A percentile compares a stretch with the other conserved stretches of the same genome.
phyloP scores from a whole-genome alignment of 176 grass and related monocot species.

The Aechmea fasciata region DNA sequence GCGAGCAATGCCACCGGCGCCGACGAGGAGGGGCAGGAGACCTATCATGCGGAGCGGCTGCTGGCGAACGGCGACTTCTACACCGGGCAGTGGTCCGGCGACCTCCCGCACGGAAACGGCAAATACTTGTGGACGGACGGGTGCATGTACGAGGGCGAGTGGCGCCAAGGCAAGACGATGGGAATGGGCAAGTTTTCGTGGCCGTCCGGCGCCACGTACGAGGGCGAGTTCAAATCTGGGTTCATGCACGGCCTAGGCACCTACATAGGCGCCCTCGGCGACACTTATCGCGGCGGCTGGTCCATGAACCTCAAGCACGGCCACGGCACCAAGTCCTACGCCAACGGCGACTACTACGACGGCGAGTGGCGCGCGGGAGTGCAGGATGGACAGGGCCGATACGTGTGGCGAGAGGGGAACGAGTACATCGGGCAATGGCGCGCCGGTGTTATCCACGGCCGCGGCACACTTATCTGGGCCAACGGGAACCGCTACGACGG shows the following conservation, averaged over 20 bases:
- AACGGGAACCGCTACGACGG: slow-evolving; percentile 76
- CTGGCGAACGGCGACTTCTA: slow-evolving; percentile 59
- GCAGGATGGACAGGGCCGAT: slow-evolving; percentile 55
- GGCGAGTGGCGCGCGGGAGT: slow-evolving; percentile 62
- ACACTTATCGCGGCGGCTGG: slow-evolving; percentile 64
- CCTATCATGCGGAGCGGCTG: slow-evolving; percentile 34
- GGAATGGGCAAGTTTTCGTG: slow-evolving; percentile 74
- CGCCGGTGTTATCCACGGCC: slow-evolving; percentile 55
- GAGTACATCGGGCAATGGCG: slow-evolving; percentile 71
- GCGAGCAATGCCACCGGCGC: neutral
- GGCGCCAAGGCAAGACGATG: slow-evolving; percentile 42
- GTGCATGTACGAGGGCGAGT: slow-evolving; percentile 74
- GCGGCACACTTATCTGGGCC: slow-evolving; percentile 48
- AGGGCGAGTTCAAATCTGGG: slow-evolving; percentile 53
- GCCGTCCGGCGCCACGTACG: slow-evolving; percentile 68
- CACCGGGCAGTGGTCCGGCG: slow-evolving; percentile 35
- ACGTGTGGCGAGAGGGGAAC: slow-evolving; percentile 66
- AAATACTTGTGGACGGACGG: slow-evolving; percentile 78
- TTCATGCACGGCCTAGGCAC: slow-evolving; percentile 67
- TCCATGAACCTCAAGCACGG: slow-evolving; percentile 66
- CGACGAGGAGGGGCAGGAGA: slow-evolving; percentile 2
- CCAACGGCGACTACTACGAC: slow-evolving; percentile 62
- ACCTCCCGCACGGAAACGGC: slow-evolving; percentile 43
- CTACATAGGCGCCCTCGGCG: slow-evolving; percentile 54
- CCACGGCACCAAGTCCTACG: slow-evolving; percentile 56